Conservation (phyloP, 164 flowering plant species). For the Buxus sempervirens region DNA sequence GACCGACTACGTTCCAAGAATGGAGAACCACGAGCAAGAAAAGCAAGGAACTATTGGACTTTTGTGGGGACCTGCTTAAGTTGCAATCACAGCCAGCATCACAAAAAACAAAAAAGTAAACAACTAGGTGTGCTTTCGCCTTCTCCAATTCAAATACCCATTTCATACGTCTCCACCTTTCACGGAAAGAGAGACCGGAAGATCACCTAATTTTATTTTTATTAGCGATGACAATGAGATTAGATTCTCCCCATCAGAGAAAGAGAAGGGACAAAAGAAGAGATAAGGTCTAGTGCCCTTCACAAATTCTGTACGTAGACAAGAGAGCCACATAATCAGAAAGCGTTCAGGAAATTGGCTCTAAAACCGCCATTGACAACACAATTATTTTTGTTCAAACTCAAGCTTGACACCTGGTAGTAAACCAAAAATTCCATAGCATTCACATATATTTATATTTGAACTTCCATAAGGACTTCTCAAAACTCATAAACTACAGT, state of each 20-base stretch:
- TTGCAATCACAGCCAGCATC: not conserved
- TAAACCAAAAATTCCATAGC: too few relatives aligned
- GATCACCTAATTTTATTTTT: not conserved
- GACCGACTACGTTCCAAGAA: not conserved
- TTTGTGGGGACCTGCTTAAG: not conserved
- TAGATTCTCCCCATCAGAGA: not conserved
- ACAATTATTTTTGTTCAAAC: too few relatives aligned
- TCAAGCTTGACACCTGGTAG: too few relatives aligned
- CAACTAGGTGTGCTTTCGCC: not conserved
- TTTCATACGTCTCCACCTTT: not conserved
- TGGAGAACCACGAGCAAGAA: not conserved
- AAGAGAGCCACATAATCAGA: slow-evolving; percentile 3
- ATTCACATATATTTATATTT: too few relatives aligned
- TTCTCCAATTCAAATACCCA: not conserved
- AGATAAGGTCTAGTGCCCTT: slow-evolving; percentile 19
- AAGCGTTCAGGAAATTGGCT: too few relatives aligned
- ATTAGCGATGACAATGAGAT: not conserved
- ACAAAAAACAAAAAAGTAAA: not conserved
- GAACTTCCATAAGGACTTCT: not conserved
- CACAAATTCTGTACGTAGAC: slow-evolving; percentile 18
- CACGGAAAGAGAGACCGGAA: not conserved
- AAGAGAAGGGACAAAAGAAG: slow-evolving; percentile 7
- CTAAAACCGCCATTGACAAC: too few relatives aligned
- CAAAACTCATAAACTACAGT: slow-evolving; percentile 1
- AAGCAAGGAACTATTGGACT: not conserved